Evolutionary conservation across 352 stramenopile species (phyloP).

Genomic region (Globisporangium paddicum): DNA sequence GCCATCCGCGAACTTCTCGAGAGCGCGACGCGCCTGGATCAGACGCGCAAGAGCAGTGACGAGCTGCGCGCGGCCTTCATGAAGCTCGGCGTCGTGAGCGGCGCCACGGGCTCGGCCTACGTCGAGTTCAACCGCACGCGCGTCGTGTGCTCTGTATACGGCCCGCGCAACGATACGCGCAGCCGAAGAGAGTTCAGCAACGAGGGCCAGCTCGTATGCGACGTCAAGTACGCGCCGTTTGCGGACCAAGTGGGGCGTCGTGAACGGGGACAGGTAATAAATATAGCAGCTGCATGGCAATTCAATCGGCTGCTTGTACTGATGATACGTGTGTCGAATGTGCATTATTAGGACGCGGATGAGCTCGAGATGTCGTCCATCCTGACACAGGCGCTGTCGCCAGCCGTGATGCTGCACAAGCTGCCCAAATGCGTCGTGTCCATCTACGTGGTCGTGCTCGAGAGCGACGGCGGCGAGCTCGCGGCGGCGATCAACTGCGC

Average conservation of each 20-base stretch:
- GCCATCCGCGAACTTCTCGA: conserved; percentile 24
- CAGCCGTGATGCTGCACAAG: conserved; percentile 82
- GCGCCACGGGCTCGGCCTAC: conserved; percentile 85
- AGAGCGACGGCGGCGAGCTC: conserved; percentile 81
- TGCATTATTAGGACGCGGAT: conserved; percentile 37
- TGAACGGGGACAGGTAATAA: conserved; percentile 48
- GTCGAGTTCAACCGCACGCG: conserved; percentile 85
- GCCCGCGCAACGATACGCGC: conserved; percentile 72
- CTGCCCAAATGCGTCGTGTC: conserved; percentile 89
- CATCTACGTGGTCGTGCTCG: conserved; percentile 86
- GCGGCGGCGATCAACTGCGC: conserved; percentile 82
- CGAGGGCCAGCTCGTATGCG: conserved; percentile 82
- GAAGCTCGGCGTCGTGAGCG: conserved; percentile 72
- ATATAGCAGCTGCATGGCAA: too few species aligned
- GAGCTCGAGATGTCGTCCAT: conserved; percentile 79
- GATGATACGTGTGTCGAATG: background rate
- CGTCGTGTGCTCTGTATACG: conserved; percentile 87
- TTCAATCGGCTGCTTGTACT: background rate
- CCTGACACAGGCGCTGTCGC: conserved; percentile 69
- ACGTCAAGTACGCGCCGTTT: conserved; percentile 88
- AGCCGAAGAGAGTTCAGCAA: conserved; percentile 80
- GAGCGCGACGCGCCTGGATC: conserved; percentile 29
- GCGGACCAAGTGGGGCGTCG: conserved; percentile 53
- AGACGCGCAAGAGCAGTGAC: conserved; percentile 44
- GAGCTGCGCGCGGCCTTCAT: conserved; percentile 87